Percentiles rank a stretch among this genome's conserved stretches.
Conservation (phyloP, 2,329 filamentous ascomycete species). For the Myriosclerotinia curreyana region DNA sequence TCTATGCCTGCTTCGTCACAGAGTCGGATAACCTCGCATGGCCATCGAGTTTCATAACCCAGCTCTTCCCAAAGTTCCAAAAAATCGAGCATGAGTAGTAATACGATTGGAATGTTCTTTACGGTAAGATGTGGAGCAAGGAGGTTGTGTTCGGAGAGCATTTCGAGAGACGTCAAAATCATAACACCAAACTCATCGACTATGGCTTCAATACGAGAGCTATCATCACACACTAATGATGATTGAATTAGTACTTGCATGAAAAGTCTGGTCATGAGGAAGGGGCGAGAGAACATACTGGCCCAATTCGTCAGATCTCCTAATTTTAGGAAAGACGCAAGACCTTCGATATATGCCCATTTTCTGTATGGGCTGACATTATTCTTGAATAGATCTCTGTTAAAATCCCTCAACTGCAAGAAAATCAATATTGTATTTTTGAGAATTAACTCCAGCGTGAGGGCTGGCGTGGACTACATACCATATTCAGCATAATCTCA, state of each 20-base stretch:
- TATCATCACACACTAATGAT: constrained; percentile 27
- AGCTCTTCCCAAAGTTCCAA: not conserved
- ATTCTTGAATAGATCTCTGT: constrained; percentile 29
- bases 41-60: not conserved
- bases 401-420: constrained; percentile 28
- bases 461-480: constrained; percentile 5
- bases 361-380: constrained; percentile 26
- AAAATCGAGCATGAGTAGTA: constrained; percentile 47
- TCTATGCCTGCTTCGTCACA: constrained; percentile 27
- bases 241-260: constrained; percentile 1
- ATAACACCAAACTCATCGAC: constrained; percentile 40
- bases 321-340: constrained; percentile 24
- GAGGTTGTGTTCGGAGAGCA: constrained; percentile 43
- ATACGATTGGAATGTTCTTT: constrained; percentile 50
- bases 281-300: constrained; percentile 14
- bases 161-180: constrained; percentile 53
- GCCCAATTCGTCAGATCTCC: constrained; percentile 23
- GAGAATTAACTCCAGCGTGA: too few species aligned
- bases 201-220: not conserved
- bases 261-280: not conserved
- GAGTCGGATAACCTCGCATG: constrained; percentile 41
- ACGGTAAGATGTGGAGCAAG: constrained; percentile 43
- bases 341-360: constrained; percentile 29
- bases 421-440: not conserved
- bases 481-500: constrained; percentile 28